Evolutionary conservation across 495 filamentous ascomycete genomes (phyloP), one percentile per base, ranked within the genome.

Genomic region (Neurospora africana): DNA sequence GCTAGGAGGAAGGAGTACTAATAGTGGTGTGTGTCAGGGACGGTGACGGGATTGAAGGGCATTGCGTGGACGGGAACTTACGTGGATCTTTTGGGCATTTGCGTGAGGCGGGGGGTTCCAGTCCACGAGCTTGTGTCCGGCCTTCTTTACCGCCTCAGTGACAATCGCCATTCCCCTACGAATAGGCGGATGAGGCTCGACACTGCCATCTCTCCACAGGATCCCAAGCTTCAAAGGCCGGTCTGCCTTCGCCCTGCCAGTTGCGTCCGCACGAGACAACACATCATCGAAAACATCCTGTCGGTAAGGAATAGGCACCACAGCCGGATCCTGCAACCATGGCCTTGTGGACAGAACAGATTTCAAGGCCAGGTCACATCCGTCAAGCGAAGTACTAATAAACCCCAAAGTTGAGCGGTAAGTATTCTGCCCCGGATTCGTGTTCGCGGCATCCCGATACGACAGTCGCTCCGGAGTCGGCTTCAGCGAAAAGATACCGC

Each of bases 401-500:
- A 78, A 74, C 13, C 79, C 78, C 21, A 78, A 43, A 0, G 81
- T 69, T 0, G 79, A 81, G 38, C 70, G 73, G 69, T 78, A 78
- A 2, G 80, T 74, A 30, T 81, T 81, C 74, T 81, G 76, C 36
- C 77, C 83, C 44, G 75, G 80, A 75, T 77, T 83, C 68, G 72
- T 80, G 15, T 76, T 79, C 15, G 79, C 77, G 17, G 73, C 72
- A n/a, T 76, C 67, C 23, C 74, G 74, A 43, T 75, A 80, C 0
- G 91, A 88, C 5, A 93, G 77, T 10, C 90, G 83, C 13, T 86
- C 86, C 2, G 78, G 76, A 30, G 84, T 86, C 3, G 89, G 89
- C 74, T 90, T 91, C 74, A 91, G 83, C 0, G 85, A 84, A 67
- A 87, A 89, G 6, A 90, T 76, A 3, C 86, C 87, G 68, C 85